These are phyloP conservation scores for Saccharomycopsis sp. DNA, from an alignment of 805 yeast species.

Conservation along the genomic window DNA sequence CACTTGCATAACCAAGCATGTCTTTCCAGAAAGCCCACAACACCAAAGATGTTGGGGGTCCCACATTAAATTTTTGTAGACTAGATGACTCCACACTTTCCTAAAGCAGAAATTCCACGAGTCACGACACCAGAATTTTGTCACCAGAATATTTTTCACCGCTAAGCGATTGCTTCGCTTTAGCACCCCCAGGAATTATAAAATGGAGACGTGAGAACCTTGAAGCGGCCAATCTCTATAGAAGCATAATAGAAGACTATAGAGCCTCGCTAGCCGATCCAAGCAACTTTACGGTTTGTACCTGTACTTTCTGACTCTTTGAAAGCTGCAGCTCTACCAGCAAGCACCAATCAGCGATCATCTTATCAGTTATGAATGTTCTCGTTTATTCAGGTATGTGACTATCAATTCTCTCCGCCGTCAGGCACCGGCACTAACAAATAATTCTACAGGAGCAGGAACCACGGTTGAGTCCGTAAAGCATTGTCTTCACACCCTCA, in stretches of 20 bases:
- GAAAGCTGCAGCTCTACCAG: no score
- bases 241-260: not conserved
- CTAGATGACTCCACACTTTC: not conserved
- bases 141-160: not conserved
- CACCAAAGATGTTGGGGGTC: no score
- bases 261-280: not conserved
- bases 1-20: no score
- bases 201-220: not conserved
- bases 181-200: not conserved
- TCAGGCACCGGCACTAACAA: slow-evolving; percentile 20
- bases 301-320: no score
- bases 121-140: not conserved
- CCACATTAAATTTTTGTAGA: no score
- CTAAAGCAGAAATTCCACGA: not conserved
- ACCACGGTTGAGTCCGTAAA: slow-evolving; percentile 81
- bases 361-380: slow-evolving; percentile 55
- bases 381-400: slow-evolving; percentile 53
- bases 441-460: slow-evolving; percentile 58
- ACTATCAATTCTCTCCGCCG: not conserved
- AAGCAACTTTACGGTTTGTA: not conserved
- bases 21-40: no score
- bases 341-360: no score
- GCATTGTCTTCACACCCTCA: slow-evolving; percentile 71
- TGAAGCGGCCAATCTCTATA: not conserved
- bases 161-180: not conserved